Conservation (phyloP, 371 early-diverging fungal species). For the Mucor irregularis region DNA sequence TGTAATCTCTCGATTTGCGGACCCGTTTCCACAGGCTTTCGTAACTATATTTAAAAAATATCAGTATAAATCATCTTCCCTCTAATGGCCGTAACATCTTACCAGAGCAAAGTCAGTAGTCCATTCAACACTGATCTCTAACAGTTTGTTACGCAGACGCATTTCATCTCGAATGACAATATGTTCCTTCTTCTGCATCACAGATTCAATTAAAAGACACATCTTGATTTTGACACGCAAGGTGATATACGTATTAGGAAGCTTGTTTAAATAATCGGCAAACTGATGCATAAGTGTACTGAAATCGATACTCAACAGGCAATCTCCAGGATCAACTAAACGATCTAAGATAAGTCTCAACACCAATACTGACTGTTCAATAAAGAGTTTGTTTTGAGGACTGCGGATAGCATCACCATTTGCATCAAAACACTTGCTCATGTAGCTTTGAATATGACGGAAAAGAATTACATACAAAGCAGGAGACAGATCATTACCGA, state of each 20-base stretch:
- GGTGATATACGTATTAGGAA: constrained; percentile 59
- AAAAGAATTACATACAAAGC: constrained; percentile 81
- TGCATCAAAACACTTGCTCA: constrained; percentile 69
- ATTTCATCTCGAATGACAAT: constrained; percentile 82
- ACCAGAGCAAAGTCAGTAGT: constrained; percentile 73
- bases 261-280: constrained; percentile 74
- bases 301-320: constrained; percentile 80
- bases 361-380: constrained; percentile 83
- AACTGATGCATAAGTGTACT: constrained; percentile 74
- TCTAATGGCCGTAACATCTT: constrained; percentile 2
- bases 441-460: constrained; percentile 67
- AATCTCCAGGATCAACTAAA: constrained; percentile 64
- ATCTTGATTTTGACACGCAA: constrained; percentile 84
- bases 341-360: constrained; percentile 84
- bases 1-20: constrained; percentile 59
- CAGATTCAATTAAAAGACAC: constrained; percentile 78
- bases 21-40: constrained; percentile 28
- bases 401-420: constrained; percentile 70
- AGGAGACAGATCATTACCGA: constrained; percentile 82
- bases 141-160: constrained; percentile 74
- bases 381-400: constrained; percentile 81
- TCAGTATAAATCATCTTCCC: not conserved
- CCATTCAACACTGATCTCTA: constrained; percentile 85
- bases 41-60: constrained; percentile 1
- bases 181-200: constrained; percentile 79